phyloP scores from a whole-genome alignment of 2,329 filamentous ascomycete genomes.

The Cladosporium halotolerans region DNA sequence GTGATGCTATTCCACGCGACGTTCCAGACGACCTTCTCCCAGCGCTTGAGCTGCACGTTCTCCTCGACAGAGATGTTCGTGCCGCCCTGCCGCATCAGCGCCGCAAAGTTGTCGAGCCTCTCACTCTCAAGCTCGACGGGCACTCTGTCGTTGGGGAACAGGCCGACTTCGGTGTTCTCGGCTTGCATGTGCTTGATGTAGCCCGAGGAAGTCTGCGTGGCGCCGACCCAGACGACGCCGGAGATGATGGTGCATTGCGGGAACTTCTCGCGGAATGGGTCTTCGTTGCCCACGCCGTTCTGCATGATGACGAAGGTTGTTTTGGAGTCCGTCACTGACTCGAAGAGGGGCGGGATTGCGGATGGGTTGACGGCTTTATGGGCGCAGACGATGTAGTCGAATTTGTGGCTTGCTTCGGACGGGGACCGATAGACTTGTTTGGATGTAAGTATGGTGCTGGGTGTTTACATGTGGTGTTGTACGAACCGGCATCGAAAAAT shows the following conservation, averaged over 20 bases:
- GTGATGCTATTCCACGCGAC: conserved; percentile 55
- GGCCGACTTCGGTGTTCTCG: conserved; percentile 51
- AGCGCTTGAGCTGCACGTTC: conserved; percentile 52
- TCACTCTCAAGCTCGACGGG: conserved; percentile 29
- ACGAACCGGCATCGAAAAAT: conserved; percentile 18
- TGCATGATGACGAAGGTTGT: conserved; percentile 58
- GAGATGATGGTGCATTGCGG: conserved; percentile 49
- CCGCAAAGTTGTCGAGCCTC: conserved; percentile 38
- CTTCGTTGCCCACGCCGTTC: conserved; percentile 57
- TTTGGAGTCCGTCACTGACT: conserved; percentile 32
- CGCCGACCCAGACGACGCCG: conserved; percentile 51
- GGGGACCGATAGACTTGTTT: conserved; percentile 38
- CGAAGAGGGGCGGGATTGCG: conserved; percentile 33
- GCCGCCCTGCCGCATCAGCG: conserved; percentile 38
- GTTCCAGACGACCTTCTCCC: conserved; percentile 57
- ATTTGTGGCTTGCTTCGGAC: conserved; percentile 28
- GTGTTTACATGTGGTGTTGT: no score
- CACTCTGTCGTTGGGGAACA: conserved; percentile 39
- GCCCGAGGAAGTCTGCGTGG: conserved; percentile 45
- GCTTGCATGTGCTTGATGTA: conserved; percentile 45
- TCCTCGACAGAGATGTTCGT: conserved; percentile 44
- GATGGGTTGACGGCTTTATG: conserved; percentile 40
- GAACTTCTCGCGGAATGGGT: conserved; percentile 46
- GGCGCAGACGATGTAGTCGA: conserved; percentile 44
- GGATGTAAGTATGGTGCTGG: conserved; percentile 18